Conservation (phyloP, 306 rosid species). For the barrel medic (Medicago truncatula) region MtrunA17r5.0-ANR NC_053042.1:46225001-46225500, state of each 20-base stretch:
- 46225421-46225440: conserved; percentile 9
- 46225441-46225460: background rate
- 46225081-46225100: conserved; percentile 55
- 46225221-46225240: conserved; percentile 48
- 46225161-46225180: conserved; percentile 41
- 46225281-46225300: conserved; percentile 57
- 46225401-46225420: conserved; percentile 11
- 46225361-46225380: conserved; percentile 23
- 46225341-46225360: conserved; percentile 10
- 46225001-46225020: conserved; percentile 82
- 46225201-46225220: conserved; percentile 46
- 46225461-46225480: conserved; percentile 1
- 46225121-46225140: conserved; percentile 40
- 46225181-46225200: conserved; percentile 49
- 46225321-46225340: background rate
- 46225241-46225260: conserved; percentile 48
- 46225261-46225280: conserved; percentile 51
- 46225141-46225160: conserved; percentile 34
- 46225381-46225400: conserved; percentile 13
- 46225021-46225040: conserved; percentile 93
- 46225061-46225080: conserved; percentile 75
- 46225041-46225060: conserved; percentile 92
- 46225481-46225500: conserved; percentile 1
- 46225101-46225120: conserved; percentile 33
- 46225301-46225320: conserved; percentile 9